Evolutionary conservation across 2,329 filamentous ascomycete species (phyloP).

Genomic region (Stemphylium beticola): DNA sequence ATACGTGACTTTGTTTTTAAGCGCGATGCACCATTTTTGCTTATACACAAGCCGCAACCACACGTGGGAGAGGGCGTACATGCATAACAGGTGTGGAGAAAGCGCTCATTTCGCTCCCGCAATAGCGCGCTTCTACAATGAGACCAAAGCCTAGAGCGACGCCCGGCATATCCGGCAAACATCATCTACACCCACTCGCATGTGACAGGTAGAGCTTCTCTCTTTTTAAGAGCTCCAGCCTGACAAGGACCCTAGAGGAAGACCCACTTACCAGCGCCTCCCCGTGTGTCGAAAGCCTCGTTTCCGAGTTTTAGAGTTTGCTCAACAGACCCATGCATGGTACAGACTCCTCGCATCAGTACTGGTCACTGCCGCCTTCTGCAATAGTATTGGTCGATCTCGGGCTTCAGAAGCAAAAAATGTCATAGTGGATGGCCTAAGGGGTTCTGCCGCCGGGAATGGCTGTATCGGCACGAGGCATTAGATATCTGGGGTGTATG

Average conservation of each 20-base stretch:
- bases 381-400: constrained; percentile 3
- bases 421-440: constrained; percentile 1
- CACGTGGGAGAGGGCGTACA: not conserved
- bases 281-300: constrained; percentile 4
- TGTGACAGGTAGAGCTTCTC: not conserved
- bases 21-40: not conserved
- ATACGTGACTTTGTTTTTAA: not conserved
- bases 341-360: not conserved
- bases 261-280: constrained; percentile 6
- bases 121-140: not conserved
- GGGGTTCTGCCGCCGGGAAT: constrained; percentile 3
- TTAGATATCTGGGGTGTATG: constrained; percentile 5
- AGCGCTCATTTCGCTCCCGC: constrained; percentile 6
- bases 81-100: constrained; percentile 4
- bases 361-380: not conserved
- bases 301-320: constrained; percentile 3
- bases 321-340: constrained; percentile 2
- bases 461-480: constrained; percentile 8
- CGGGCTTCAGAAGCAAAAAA: constrained; percentile 8
- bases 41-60: not conserved
- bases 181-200: not conserved
- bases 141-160: not conserved
- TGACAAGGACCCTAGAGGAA: not conserved
- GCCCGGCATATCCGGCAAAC: not conserved
- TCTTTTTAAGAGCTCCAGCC: not conserved